Conservation (phyloP, 1,139 yeast species). For the Pichia sp. region DNA sequence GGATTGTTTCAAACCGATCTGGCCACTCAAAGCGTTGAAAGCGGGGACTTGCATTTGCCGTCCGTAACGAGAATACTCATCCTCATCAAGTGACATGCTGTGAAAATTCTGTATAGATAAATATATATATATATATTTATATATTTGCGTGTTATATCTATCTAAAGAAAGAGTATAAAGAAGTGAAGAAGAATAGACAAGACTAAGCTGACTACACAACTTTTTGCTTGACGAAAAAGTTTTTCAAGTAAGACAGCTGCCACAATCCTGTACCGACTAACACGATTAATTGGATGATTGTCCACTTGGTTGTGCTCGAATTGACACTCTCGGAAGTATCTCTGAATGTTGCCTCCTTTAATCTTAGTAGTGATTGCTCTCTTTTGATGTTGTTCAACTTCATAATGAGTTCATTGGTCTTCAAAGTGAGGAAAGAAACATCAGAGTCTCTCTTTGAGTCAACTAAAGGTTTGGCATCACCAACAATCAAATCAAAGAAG, state of each 20-base stretch:
- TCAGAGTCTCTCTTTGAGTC: constrained; percentile 46
- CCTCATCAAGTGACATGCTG: constrained; percentile 32
- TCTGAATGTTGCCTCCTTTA: constrained; percentile 51
- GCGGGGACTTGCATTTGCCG: constrained; percentile 92
- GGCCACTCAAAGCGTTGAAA: constrained; percentile 53
- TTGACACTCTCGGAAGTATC: constrained; percentile 53
- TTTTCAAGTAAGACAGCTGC: constrained; percentile 37
- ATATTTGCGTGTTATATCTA: not conserved
- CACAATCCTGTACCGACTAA: constrained; percentile 39
- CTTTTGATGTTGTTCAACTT: constrained; percentile 47
- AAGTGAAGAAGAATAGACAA: not conserved
- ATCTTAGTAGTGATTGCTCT: constrained; percentile 50
- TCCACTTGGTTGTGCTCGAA: constrained; percentile 50
- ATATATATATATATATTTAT: not conserved
- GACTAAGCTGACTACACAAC: constrained; percentile 26
- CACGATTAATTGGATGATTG: constrained; percentile 46
- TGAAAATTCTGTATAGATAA: constrained; percentile 10
- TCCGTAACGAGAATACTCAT: constrained; percentile 83
- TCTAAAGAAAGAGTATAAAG: constrained; percentile 2
- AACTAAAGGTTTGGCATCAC: constrained; percentile 41
- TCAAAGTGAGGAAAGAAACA: constrained; percentile 39
- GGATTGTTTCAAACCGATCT: constrained; percentile 51
- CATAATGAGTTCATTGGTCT: constrained; percentile 42
- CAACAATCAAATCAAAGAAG: constrained; percentile 46
- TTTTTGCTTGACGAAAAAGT: constrained; percentile 38